Conservation (phyloP, 768 basidiomycete species). For the Mrakia gelida region DNA sequence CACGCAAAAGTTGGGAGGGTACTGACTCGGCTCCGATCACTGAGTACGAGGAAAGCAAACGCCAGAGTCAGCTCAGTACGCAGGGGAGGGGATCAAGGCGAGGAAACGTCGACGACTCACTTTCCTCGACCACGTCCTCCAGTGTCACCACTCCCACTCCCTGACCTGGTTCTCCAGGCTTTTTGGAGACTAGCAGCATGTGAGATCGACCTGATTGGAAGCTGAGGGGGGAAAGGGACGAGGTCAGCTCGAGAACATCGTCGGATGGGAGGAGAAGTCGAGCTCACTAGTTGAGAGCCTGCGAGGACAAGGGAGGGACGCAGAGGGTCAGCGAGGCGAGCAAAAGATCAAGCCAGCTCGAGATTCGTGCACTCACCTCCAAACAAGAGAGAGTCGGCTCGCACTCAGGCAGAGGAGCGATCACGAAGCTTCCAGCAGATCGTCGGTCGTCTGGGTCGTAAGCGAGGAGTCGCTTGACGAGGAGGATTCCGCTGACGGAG, state of each 20-base stretch:
- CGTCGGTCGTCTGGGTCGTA: constrained; percentile 39
- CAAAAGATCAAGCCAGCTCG: neutral
- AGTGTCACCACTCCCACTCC: constrained; percentile 40
- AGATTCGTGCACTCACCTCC: constrained; percentile 26
- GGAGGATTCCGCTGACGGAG: neutral
- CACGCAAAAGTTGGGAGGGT: too few species aligned
- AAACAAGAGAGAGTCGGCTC: constrained; percentile 5
- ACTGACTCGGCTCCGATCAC: neutral
- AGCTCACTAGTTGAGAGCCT: constrained; percentile 13
- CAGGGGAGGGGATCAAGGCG: neutral
- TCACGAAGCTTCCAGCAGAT: constrained; percentile 34
- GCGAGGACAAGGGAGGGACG: neutral
- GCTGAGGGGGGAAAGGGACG: constrained; percentile 20
- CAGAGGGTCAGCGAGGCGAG: neutral
- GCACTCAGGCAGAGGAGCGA: constrained; percentile 3
- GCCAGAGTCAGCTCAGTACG: neutral
- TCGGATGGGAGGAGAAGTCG: neutral
- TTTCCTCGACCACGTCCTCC: constrained; percentile 42
- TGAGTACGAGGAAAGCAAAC: neutral
- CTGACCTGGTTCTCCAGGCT: constrained; percentile 35
- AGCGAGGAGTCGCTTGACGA: constrained; percentile 36
- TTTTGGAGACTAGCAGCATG: constrained; percentile 38
- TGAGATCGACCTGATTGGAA: constrained; percentile 42
- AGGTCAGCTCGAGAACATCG: neutral
- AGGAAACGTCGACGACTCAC: neutral